Conservation (phyloP, 2,329 filamentous ascomycete genomes). For the Periconia macrospinosa region DNA sequence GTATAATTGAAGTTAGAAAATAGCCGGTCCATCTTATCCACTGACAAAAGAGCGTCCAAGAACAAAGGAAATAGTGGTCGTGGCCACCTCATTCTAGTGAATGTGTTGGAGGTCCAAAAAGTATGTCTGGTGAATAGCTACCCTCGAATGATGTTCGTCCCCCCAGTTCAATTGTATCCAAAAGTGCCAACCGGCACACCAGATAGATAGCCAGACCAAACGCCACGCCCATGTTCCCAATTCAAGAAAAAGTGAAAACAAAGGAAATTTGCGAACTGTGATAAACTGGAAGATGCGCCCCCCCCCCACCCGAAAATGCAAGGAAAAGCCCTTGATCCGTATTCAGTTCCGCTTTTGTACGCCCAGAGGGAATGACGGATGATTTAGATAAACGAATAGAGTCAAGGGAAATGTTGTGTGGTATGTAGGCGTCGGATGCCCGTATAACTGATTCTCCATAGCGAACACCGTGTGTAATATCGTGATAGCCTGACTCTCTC, state of each 20-base stretch:
- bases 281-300: not conserved
- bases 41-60: conserved; percentile 5
- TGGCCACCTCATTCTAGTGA: not conserved
- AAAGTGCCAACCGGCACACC: not conserved
- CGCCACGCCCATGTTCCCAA: not conserved
- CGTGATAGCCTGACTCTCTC: conserved; percentile 2
- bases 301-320: conserved; percentile 1
- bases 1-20: conserved; percentile 34
- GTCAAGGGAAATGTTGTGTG: conserved; percentile 4
- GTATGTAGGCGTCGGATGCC: conserved; percentile 5
- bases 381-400: conserved; percentile 1
- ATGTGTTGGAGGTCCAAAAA: not conserved
- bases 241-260: not conserved
- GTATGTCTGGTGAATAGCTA: not conserved
- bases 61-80: conserved; percentile 5
- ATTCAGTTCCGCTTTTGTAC: conserved; percentile 11
- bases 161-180: not conserved
- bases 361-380: conserved; percentile 17
- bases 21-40: conserved; percentile 4
- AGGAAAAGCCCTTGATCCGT: conserved; percentile 3
- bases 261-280: not conserved
- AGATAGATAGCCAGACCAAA: not conserved
- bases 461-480: conserved; percentile 11
- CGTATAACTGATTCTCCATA: not conserved
- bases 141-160: not conserved